Evolutionary conservation across 768 basidiomycete species (phyloP), one percentile per base, ranked within the genome.

Genomic region (Termitomyces sp.): DNA sequence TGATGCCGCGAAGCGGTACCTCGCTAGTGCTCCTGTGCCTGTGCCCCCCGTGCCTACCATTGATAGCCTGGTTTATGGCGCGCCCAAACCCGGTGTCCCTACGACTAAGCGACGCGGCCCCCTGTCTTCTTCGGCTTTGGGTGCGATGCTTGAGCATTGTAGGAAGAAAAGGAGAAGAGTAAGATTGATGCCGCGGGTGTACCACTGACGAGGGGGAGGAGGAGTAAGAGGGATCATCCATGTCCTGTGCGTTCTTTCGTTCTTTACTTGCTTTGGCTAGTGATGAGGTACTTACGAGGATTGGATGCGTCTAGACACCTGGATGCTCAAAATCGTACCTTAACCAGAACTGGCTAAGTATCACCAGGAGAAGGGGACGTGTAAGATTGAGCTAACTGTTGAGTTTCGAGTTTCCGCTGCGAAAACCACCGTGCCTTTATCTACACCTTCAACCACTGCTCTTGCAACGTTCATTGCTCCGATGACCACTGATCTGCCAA

Each of bases 301-400:
- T 54, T 40, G 36, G 20, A 57, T 46, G 53, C n/a, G 6, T 6
- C 25, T 51, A 78, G 76, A 77, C 72, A 63, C 69, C 76, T 2
- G 83, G 83, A 5, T 86, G 85, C 65, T 79, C 80, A 25, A 88
- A 86, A 81, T 72, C 81, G 34, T 89, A 89, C 66, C 78, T 86
- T 46, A 87, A 86, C 70, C 80, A 85, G 8, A 88, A 87, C 63
- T 87, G 88, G 10, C 74, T 88, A 86, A 86, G 69, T 87, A 89
- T 66, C 87, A 88, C 65, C 71, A 85, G 55, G 83, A 86, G 66
- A 87, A 85, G 67, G 87, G 87, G 11, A 86, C 83, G 2, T 88
- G 88, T 69, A 79, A 76, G 60, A 73, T 80, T 43, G 79, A 77
- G 45, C 17, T 49, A 0, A 20, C 56, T 5, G 64, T 64, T 45